Evolutionary conservation across 208 protist genomes (phyloP).

Genomic region (Angomonas deanei): DNA sequence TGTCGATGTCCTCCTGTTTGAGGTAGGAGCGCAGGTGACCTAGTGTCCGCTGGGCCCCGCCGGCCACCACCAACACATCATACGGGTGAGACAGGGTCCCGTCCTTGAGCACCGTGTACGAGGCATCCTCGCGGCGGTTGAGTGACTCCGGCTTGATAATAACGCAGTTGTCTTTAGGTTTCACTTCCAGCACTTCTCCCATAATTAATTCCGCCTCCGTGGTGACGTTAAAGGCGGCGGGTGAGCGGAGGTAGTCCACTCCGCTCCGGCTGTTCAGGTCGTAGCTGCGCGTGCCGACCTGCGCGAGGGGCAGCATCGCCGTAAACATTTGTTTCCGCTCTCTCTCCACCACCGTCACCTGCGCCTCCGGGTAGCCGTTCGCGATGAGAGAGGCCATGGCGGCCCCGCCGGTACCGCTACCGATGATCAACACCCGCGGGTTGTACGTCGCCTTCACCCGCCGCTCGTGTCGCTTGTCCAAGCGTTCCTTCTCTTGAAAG

Average conservation of each 20-base stretch:
- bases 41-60: slow-evolving; percentile 50
- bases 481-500: slow-evolving; percentile 33
- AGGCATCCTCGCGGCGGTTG: slow-evolving; percentile 8
- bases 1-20: slow-evolving; percentile 37
- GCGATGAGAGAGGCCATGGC: slow-evolving; percentile 56
- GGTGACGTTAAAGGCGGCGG: slow-evolving; percentile 74
- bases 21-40: slow-evolving; percentile 30
- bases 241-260: slow-evolving; percentile 60
- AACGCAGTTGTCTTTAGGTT: slow-evolving; percentile 40
- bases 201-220: slow-evolving; percentile 61
- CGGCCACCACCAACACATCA: slow-evolving; percentile 77
- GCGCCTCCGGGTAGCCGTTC: slow-evolving; percentile 34
- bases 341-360: slow-evolving; percentile 78
- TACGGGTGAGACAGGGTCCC: slow-evolving; percentile 50
- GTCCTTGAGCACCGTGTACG: slow-evolving; percentile 16
- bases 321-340: slow-evolving; percentile 58
- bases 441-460: slow-evolving; percentile 25
- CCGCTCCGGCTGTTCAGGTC: slow-evolving; percentile 72
- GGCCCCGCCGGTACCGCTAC: slow-evolving; percentile 54
- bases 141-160: slow-evolving; percentile 8
- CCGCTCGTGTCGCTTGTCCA: slow-evolving; percentile 16
- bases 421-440: slow-evolving; percentile 71
- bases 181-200: slow-evolving; percentile 50
- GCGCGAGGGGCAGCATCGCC: slow-evolving; percentile 54
- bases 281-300: slow-evolving; percentile 86